Conservation (phyloP, 75 land plant genomes). For the Isoetes taiwanensis region DNA sequence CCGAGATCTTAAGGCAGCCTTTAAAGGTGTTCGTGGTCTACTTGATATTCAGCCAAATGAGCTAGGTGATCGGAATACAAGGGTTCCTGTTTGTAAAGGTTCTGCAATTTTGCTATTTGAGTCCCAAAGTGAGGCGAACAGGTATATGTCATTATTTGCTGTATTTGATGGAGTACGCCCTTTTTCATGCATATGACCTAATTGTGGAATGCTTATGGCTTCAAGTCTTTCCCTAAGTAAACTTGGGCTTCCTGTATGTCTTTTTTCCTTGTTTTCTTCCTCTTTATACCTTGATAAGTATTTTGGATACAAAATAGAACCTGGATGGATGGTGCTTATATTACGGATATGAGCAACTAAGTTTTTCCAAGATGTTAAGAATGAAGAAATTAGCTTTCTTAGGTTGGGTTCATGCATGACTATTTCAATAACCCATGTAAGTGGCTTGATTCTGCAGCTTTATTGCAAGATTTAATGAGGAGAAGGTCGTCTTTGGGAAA, state of each 20-base stretch:
- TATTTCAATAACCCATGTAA: no score
- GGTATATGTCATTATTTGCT: constrained; percentile 22
- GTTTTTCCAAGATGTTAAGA: no score
- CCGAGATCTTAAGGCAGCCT: constrained; percentile 46
- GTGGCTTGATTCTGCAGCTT: constrained; percentile 20
- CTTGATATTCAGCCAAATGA: constrained; percentile 40
- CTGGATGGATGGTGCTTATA: no score
- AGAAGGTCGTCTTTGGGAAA: constrained; percentile 13
- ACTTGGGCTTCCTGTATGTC: not conserved
- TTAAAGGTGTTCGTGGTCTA: constrained; percentile 51
- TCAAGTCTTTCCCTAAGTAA: not conserved
- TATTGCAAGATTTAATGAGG: constrained; percentile 8
- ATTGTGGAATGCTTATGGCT: no score
- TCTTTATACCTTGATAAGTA: not conserved
- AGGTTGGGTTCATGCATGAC: no score
- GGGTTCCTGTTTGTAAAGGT: constrained; percentile 85
- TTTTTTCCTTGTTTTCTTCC: not conserved
- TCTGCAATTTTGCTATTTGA: constrained; percentile 48
- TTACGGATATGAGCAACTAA: no score
- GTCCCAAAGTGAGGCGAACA: constrained; percentile 35
- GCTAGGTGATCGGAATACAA: constrained; percentile 71
- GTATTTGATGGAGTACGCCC: no score
- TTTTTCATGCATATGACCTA: no score
- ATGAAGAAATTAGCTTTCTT: no score
- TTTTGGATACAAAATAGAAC: no score